Percentiles rank a stretch among this genome's conserved stretches.
These are phyloP conservation scores for Beauveria sp. DNA, from an alignment of 2,329 filamentous ascomycete species.

Conservation along the genomic window DNA sequence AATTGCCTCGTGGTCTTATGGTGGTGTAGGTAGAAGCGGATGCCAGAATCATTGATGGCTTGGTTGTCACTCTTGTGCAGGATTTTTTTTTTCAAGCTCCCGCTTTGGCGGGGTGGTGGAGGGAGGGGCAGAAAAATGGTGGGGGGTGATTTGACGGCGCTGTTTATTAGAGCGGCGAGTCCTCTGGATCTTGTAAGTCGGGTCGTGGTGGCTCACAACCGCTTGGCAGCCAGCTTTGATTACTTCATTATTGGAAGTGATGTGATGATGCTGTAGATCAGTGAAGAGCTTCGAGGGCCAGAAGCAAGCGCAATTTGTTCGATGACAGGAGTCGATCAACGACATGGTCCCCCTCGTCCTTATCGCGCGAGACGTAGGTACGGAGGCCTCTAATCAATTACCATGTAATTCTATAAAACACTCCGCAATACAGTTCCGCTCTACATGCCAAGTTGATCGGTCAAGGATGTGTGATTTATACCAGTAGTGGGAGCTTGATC, in stretches of 20 bases:
- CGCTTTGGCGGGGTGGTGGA: constrained; percentile 12
- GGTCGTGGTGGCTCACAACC: neutral
- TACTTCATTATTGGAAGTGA: neutral
- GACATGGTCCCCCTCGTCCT: too few relatives aligned
- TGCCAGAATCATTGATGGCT: neutral
- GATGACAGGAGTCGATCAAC: too few relatives aligned
- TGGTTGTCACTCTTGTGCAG: constrained; percentile 4
- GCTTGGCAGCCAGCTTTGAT: neutral
- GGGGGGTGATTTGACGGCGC: constrained; percentile 2
- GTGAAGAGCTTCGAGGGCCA: too few relatives aligned
- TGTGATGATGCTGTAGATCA: too few relatives aligned
- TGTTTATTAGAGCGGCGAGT: neutral
- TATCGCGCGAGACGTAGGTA: too few relatives aligned
- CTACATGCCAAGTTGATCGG: too few relatives aligned
- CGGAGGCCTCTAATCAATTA: too few relatives aligned
- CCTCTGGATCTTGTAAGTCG: neutral
- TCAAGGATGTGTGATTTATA: too few relatives aligned
- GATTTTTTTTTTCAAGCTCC: neutral
- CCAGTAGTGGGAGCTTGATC: too few relatives aligned
- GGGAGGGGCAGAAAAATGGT: constrained; percentile 12
- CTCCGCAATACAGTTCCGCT: too few relatives aligned
- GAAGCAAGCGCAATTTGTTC: too few relatives aligned
- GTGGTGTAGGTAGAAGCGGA: neutral
- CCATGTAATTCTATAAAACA: too few relatives aligned
- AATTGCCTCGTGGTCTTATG: constrained; percentile 1